Conservation (phyloP, 768 basidiomycete genomes). For the Suillus hirtellus region DNA sequence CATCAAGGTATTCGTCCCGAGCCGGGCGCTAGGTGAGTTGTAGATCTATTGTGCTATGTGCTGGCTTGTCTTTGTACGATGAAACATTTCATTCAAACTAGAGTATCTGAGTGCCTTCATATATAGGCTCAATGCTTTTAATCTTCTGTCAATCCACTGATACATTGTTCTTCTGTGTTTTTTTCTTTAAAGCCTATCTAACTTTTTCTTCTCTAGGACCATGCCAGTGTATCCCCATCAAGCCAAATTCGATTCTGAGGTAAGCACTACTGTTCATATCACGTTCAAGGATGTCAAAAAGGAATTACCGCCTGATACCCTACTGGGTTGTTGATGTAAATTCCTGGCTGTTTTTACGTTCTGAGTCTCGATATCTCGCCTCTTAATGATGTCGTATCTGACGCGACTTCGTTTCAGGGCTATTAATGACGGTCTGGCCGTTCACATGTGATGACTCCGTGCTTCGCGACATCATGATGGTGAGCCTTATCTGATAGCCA, state of each 20-base stretch:
- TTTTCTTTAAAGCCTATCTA: background rate
- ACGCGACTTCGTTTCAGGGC: background rate
- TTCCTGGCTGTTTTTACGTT: slow-evolving; percentile 75
- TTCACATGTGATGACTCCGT: slow-evolving; percentile 14
- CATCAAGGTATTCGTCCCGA: background rate
- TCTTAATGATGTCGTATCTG: background rate
- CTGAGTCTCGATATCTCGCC: slow-evolving; percentile 42
- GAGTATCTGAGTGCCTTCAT: slow-evolving; percentile 78
- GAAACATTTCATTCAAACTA: slow-evolving; percentile 82
- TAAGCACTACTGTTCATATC: slow-evolving; percentile 8
- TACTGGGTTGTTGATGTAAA: slow-evolving; percentile 60
- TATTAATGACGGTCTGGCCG: background rate
- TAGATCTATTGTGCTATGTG: slow-evolving; percentile 13
- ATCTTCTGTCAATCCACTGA: slow-evolving; percentile 70
- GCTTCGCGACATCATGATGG: slow-evolving; percentile 20
- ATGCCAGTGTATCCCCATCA: background rate
- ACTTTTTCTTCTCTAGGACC: background rate
- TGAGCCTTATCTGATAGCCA: slow-evolving; percentile 31
- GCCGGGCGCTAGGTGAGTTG: slow-evolving; percentile 16
- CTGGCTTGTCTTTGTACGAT: slow-evolving; percentile 38
- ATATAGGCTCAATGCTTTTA: slow-evolving; percentile 66
- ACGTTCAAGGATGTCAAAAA: slow-evolving; percentile 57
- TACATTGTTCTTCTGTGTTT: slow-evolving; percentile 14
- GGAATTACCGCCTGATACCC: slow-evolving; percentile 87
- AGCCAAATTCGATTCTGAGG: background rate